Evolutionary conservation across 345 rosid genomes (phyloP).

Genomic region (Ceriops tagal): DNA sequence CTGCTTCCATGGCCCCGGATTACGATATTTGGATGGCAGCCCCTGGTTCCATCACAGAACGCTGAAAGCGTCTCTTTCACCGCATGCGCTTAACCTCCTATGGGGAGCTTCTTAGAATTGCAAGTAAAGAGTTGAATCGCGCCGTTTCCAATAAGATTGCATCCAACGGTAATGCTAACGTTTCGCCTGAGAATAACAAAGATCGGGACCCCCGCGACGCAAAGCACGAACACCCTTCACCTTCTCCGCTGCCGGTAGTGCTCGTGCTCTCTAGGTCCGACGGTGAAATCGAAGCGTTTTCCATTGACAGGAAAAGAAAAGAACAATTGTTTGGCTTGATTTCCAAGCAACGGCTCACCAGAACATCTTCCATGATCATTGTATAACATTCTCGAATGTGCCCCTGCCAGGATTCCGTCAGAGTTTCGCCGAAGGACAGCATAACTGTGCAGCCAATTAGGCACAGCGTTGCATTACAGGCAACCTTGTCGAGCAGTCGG

Average conservation of each 20-base stretch:
- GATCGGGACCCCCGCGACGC: neutral
- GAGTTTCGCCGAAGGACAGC: constrained; percentile 27
- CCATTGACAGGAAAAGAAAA: constrained; percentile 46
- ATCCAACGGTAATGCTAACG: neutral
- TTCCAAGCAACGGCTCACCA: constrained; percentile 63
- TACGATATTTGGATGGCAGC: constrained; percentile 87
- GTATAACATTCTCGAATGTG: constrained; percentile 36
- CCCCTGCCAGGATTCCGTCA: constrained; percentile 38
- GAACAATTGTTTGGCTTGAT: constrained; percentile 55
- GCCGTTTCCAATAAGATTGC: constrained; percentile 24
- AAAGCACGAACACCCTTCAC: constrained; percentile 7
- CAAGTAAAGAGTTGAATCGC: constrained; percentile 27
- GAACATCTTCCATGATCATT: constrained; percentile 51
- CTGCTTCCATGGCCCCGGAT: constrained; percentile 33
- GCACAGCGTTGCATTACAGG: constrained; percentile 22
- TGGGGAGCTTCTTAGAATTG: constrained; percentile 36
- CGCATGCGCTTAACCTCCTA: constrained; percentile 68
- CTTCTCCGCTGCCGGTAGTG: constrained; percentile 30
- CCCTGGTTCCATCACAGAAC: constrained; percentile 72
- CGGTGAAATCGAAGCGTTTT: constrained; percentile 54
- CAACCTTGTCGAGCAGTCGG: constrained; percentile 28
- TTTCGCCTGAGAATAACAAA: neutral
- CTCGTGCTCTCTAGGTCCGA: constrained; percentile 72
- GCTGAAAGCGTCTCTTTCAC: constrained; percentile 62
- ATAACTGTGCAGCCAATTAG: constrained; percentile 7